Evolutionary conservation across 2,329 filamentous ascomycete species (phyloP).

Genomic region (Diplodia corticola): DNA sequence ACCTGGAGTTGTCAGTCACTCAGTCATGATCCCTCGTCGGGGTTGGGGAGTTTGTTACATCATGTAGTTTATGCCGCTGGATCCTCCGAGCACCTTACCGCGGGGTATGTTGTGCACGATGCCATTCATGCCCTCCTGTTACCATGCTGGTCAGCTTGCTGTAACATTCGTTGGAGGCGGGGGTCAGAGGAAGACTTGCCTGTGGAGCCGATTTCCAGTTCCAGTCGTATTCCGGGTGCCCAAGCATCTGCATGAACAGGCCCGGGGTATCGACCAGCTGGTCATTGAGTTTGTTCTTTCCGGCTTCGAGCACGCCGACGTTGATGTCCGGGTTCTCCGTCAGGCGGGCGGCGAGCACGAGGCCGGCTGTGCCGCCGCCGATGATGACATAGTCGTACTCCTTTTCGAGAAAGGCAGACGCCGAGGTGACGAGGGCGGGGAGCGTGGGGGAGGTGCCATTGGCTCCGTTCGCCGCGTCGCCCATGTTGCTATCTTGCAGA

Average conservation of each 20-base stretch:
- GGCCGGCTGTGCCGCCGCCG: slow-evolving; percentile 26
- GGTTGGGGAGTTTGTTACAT: slow-evolving; percentile 15
- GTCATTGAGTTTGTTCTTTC: slow-evolving; percentile 30
- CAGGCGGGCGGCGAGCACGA: slow-evolving; percentile 28
- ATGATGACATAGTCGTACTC: slow-evolving; percentile 22
- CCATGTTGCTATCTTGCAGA: not conserved
- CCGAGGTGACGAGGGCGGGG: slow-evolving; percentile 27
- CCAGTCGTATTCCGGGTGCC: slow-evolving; percentile 40
- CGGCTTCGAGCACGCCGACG: slow-evolving; percentile 29
- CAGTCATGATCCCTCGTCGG: not conserved
- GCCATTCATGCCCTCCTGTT: not conserved
- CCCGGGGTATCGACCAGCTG: slow-evolving; percentile 29
- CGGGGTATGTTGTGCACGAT: slow-evolving; percentile 22
- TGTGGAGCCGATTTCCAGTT: slow-evolving; percentile 35
- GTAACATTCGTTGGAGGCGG: too few species aligned
- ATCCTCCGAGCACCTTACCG: slow-evolving; percentile 41
- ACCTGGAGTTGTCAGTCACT: slow-evolving; percentile 28
- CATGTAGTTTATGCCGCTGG: slow-evolving; percentile 33
- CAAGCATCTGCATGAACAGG: slow-evolving; percentile 7
- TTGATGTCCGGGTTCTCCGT: slow-evolving; percentile 29
- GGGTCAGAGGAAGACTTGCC: not conserved
- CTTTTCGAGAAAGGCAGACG: not conserved
- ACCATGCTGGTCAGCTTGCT: not conserved
- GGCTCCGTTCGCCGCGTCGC: not conserved
- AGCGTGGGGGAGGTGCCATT: not conserved